These are phyloP conservation scores for Diversispora epigaea DNA, from an alignment of 192 early-diverging fungal genomes.

Conservation along the genomic window DNA sequence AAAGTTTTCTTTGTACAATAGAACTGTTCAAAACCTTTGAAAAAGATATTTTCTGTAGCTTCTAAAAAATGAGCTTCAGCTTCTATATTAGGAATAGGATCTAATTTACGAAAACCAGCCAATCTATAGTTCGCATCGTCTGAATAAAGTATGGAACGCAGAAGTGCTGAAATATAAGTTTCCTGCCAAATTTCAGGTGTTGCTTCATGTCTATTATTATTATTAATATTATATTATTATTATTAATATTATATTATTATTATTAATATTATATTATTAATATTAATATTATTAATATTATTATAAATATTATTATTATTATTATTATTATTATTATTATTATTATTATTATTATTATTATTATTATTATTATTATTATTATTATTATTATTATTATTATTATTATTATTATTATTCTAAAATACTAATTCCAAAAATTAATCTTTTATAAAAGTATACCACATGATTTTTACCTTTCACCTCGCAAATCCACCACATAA, in stretches of 20 bases:
- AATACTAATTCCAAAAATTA: too few relatives aligned
- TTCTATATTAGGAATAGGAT: conserved; percentile 73
- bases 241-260: too few relatives aligned
- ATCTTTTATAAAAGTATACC: too few relatives aligned
- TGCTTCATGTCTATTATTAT: conserved; percentile 58
- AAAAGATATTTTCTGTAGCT: conserved; percentile 78
- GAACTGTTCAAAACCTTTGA: conserved; percentile 59
- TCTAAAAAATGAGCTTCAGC: conserved; percentile 84
- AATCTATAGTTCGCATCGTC: conserved; percentile 84
- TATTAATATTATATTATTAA: too few relatives aligned
- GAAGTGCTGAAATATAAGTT: conserved; percentile 80
- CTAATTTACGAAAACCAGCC: conserved; percentile 86
- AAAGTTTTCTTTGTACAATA: too few relatives aligned
- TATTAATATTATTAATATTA: too few relatives aligned
- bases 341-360: too few relatives aligned
- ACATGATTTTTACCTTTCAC: conserved; percentile 68
- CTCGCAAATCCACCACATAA: conserved; percentile 84
- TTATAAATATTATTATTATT: too few relatives aligned
- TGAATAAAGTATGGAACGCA: conserved; percentile 89
- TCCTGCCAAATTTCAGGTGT: conserved; percentile 88
- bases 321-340: too few relatives aligned
- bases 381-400: too few relatives aligned
- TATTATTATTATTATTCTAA: too few relatives aligned
- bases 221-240: neutral
- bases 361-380: too few relatives aligned